Conservation (phyloP, 441 rosid genomes). For the Populus hybrid region DNA sequence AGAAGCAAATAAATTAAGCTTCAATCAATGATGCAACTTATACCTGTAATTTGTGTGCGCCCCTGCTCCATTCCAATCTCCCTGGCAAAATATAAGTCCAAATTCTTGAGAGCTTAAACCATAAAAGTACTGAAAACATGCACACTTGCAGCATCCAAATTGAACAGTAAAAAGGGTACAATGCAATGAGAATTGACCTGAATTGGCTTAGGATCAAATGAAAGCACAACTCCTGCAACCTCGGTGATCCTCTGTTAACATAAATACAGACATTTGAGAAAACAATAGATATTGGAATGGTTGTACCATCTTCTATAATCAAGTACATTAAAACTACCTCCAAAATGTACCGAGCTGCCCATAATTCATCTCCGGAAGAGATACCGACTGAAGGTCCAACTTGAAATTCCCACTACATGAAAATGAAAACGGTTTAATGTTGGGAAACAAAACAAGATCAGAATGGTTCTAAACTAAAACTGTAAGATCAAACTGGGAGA, state of each 20-base stretch:
- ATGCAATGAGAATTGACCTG: constrained; percentile 27
- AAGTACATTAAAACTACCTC: constrained; percentile 41
- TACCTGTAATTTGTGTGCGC: constrained; percentile 72
- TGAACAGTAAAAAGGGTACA: neutral
- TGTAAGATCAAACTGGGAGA: neutral
- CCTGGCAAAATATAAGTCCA: constrained; percentile 20
- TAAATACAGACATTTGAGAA: neutral
- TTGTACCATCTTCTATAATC: neutral
- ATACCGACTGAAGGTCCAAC: constrained; percentile 86
- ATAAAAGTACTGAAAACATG: neutral
- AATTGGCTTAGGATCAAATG: constrained; percentile 89
- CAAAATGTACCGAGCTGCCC: constrained; percentile 83
- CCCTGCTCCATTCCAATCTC: constrained; percentile 79
- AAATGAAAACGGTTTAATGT: neutral
- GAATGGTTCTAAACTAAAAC: neutral
- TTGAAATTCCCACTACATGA: constrained; percentile 80
- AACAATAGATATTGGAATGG: neutral
- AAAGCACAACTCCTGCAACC: constrained; percentile 75
- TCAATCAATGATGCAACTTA: neutral
- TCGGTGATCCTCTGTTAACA: constrained; percentile 80
- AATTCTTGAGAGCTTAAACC: neutral
- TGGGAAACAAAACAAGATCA: neutral
- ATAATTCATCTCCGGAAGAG: constrained; percentile 71
- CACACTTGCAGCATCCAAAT: neutral
- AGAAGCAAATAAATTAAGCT: neutral